Evolutionary conservation across 164 flowering plant species (phyloP), one percentile per base, ranked within the genome.

Genomic region (Aristolochia fimbriata): DNA sequence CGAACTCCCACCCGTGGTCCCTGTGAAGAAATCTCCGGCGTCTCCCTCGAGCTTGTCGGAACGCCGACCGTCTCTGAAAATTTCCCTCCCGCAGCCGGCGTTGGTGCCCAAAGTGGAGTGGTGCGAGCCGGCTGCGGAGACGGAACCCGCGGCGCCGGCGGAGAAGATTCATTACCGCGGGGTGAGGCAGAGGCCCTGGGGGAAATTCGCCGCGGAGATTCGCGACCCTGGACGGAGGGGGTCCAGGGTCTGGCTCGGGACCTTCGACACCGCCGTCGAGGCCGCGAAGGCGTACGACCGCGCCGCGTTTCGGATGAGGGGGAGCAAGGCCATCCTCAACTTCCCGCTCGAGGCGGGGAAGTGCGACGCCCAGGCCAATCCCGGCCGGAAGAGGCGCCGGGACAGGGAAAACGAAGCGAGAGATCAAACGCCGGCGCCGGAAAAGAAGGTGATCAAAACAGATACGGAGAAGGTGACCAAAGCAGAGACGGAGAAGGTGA

Each of bases 141-240:
- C 13, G 15, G 45, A 14, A 11, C 14, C 66, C 22, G 37, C n/a
- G 24, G 55, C 58, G 58, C 17, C 56, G 13, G 62, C 45, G 33
- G 75, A 58, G 55, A 51, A 37, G 69, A 63, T 17, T 45, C 78
- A 73, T 62, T 78, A 75, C 61, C 71, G 81, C 62, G 81, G 81
- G 17, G 81, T 78, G 16, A 31, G 81, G 27, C 71, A 55, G 54
- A 54, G 81, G 51, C 81, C 81, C 17, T 77, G 78, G 81, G 81
- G 81, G 16, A 74, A 78, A 59, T 78, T 65, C 68, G 78, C 81
- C 11, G 81, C 78, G 17, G 81, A 78, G 72, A 75, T 78, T 51
- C 69, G 81, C 3, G 78, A 78, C 41, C 77, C 81, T n/a, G n/a
- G 12, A 69, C 55, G 66, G 47, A 48, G 57, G 9, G 81, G 78